Conservation (phyloP, 2,329 filamentous ascomycete species). For the Penicillium sp. region DNA sequence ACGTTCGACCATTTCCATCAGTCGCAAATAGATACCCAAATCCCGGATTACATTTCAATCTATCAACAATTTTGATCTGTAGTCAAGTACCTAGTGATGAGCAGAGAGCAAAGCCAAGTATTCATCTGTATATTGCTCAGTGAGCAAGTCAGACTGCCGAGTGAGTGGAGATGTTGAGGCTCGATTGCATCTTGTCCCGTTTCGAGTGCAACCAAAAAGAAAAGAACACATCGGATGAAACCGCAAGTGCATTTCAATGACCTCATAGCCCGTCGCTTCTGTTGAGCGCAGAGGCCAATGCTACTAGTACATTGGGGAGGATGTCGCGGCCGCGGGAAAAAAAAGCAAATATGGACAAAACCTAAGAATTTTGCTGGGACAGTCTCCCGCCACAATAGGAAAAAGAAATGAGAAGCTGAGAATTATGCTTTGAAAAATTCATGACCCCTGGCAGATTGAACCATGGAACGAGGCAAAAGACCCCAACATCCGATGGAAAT, state of each 20-base stretch:
- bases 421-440: background rate
- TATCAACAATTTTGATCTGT: too few species aligned
- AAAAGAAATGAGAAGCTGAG: conserved; percentile 12
- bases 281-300: conserved; percentile 1
- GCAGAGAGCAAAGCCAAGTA: too few species aligned
- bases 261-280: conserved; percentile 2
- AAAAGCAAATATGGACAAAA: conserved; percentile 12
- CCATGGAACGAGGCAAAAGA: background rate
- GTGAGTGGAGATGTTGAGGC: background rate
- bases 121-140: too few species aligned
- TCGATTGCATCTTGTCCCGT: background rate
- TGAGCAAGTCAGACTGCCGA: too few species aligned
- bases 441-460: background rate
- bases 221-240: background rate
- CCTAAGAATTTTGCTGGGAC: conserved; percentile 1
- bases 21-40: too few species aligned
- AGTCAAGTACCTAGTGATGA: too few species aligned
- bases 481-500: background rate
- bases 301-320: background rate
- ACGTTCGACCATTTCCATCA: too few species aligned
- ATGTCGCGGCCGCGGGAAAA: conserved; percentile 2
- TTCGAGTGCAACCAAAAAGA: background rate
- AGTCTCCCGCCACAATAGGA: background rate
- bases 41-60: too few species aligned
- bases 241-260: conserved; percentile 1